A percentile compares a stretch with the other conserved stretches of the same genome.
phyloP scores from a whole-genome alignment of 2,329 filamentous ascomycete genomes.

The Lachnellula arida region DNA sequence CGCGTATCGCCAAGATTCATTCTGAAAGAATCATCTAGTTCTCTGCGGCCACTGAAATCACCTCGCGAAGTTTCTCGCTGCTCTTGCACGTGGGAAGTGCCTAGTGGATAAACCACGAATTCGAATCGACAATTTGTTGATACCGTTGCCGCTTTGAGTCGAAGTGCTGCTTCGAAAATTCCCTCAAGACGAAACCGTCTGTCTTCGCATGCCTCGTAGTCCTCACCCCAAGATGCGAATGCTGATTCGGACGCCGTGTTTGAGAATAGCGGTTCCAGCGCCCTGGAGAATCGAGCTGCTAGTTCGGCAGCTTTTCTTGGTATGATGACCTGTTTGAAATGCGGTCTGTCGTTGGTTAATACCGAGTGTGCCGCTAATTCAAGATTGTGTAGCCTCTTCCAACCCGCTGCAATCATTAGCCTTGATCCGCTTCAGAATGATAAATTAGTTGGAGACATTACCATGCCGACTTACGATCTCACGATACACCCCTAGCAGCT shows the following conservation, averaged over 20 bases:
- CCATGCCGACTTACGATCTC: slow-evolving; percentile 4
- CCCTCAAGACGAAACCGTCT: slow-evolving; percentile 8
- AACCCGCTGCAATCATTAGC: slow-evolving; percentile 5
- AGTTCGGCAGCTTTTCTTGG: slow-evolving; percentile 4
- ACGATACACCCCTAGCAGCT: slow-evolving; percentile 9
- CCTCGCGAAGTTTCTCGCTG: neutral
- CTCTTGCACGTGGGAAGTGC: neutral
- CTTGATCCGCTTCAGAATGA: neutral
- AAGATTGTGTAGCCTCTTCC: slow-evolving; percentile 3
- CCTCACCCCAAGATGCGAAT: neutral
- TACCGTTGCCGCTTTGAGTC: slow-evolving; percentile 11
- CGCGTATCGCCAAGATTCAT: neutral
- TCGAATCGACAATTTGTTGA: slow-evolving; percentile 6
- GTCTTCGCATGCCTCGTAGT: slow-evolving; percentile 2
- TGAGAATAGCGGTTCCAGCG: slow-evolving; percentile 10
- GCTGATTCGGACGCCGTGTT: neutral
- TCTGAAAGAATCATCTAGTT: neutral
- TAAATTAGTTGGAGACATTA: neutral
- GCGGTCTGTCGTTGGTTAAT: neutral
- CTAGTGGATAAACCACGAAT: slow-evolving; percentile 10
- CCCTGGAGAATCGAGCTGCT: neutral
- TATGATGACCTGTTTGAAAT: slow-evolving; percentile 4
- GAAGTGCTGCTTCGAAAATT: slow-evolving; percentile 14
- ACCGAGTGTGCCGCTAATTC: slow-evolving; percentile 12
- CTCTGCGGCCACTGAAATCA: neutral